Evolutionary conservation across 176 grass and related monocot species (phyloP).

Genomic region (Oryza australiensis): DNA sequence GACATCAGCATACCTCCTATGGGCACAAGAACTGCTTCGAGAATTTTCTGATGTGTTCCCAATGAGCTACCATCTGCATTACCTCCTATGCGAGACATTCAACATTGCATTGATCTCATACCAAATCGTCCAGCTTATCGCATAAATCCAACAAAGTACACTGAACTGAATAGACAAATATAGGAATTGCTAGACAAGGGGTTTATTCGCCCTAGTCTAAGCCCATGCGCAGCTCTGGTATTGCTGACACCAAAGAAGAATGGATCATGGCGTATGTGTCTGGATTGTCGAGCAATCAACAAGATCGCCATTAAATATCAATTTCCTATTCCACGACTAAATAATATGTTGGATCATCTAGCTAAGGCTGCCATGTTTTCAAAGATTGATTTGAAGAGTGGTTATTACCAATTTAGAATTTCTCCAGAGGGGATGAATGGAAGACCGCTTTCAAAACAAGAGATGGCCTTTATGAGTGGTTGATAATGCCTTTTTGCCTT

Average conservation of each 20-base stretch:
- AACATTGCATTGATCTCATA: conserved; percentile 15
- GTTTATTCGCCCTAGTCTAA: background rate
- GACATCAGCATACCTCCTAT: background rate
- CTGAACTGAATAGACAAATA: background rate
- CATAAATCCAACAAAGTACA: conserved; percentile 14
- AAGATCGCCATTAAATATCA: conserved; percentile 25
- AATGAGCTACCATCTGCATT: background rate
- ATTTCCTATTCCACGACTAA: conserved; percentile 5
- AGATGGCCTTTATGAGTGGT: conserved; percentile 1
- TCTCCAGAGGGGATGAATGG: background rate
- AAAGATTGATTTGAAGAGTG: conserved; percentile 16
- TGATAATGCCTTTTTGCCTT: background rate
- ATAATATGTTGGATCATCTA: conserved; percentile 16
- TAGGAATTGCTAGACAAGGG: background rate
- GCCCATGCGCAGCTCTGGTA: background rate
- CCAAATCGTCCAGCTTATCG: background rate
- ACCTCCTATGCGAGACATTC: background rate
- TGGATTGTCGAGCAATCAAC: background rate
- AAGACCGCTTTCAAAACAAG: conserved; percentile 24
- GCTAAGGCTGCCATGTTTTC: background rate
- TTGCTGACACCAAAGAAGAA: conserved; percentile 11
- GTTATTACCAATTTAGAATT: conserved; percentile 12
- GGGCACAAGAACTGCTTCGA: background rate
- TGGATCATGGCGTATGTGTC: background rate
- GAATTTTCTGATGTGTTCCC: conserved; percentile 1